Evolutionary conservation across 164 flowering plant species (phyloP).

Genomic region (Magnolia sinica): DNA sequence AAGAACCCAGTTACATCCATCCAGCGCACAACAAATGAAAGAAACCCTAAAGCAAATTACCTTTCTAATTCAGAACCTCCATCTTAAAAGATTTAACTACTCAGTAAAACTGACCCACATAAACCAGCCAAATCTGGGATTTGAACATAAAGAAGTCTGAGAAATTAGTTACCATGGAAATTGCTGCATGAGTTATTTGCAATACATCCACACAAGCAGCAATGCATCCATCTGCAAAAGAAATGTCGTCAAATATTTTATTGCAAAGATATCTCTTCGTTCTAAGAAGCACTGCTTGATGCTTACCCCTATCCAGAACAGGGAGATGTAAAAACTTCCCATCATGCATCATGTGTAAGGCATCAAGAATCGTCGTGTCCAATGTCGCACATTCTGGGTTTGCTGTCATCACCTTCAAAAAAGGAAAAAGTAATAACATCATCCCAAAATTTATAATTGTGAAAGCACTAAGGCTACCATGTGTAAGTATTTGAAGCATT

Average conservation of each 20-base stretch:
- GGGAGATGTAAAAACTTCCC: slow-evolving; percentile 96
- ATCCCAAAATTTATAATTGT: background rate
- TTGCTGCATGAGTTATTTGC: slow-evolving; percentile 96
- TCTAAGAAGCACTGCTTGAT: background rate
- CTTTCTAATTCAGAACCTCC: background rate
- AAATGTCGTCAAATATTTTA: slow-evolving; percentile 2
- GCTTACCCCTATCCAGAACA: slow-evolving; percentile 74
- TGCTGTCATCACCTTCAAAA: slow-evolving; percentile 81
- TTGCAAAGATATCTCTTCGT: background rate
- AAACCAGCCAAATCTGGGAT: background rate
- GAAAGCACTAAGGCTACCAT: background rate
- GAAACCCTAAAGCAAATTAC: background rate
- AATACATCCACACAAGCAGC: slow-evolving; percentile 89
- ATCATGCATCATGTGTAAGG: slow-evolving; percentile 94
- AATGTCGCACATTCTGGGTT: slow-evolving; percentile 87
- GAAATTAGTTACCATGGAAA: slow-evolving; percentile 69
- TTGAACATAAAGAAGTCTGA: background rate
- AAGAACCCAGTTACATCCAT: too few relatives aligned
- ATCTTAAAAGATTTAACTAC: slow-evolving; percentile 1
- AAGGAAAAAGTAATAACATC: background rate
- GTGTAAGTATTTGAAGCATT: background rate
- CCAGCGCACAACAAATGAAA: too few relatives aligned
- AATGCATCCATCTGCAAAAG: slow-evolving; percentile 66
- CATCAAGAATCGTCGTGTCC: slow-evolving; percentile 90
- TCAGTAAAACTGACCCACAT: background rate